Base-by-base conservation (phyloP, 2,329 filamentous ascomycete genomes). In the Periconia sp. region DNA sequence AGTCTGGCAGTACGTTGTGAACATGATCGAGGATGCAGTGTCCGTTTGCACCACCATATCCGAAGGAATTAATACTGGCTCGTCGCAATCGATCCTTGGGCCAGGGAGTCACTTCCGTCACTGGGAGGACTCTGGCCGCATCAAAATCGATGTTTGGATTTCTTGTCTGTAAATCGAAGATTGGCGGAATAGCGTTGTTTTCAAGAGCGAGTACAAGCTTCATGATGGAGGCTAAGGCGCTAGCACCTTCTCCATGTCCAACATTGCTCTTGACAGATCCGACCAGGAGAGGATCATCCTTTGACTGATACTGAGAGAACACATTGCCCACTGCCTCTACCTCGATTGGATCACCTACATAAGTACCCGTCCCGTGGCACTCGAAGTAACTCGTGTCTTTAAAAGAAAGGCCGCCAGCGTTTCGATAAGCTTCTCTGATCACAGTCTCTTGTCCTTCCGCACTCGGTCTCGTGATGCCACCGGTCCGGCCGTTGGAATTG, bases 311-410 rank as follows among this genome's bases (percentile, higher is more conserved):
- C 19, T 30, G 14, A 13, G 20, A 20, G n/a, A 46, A 50, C 9
- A 47, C 33, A 2, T n/a, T 11, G 6, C 35, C 51, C 9, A 55
- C 31, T 3, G 49, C 53, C 13, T 40, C 40, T n/a, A 55, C 37
- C 47, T 63, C 61, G n/a, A 60, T 54, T 8, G 55, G 54, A 42
- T 63, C 58, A 2, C 53, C 49, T 15, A 78, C 80, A 41, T 78
- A 75, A 1, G 83, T 85, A 8, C 82, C 82, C 0, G 82, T 85
- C 11, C 83, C 83, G 57, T 86, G 47, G 15, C 46, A 47, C 27
- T 57, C 47, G 3, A 57, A 44, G 13, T 40, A 42, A 2, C 47
- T 18, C 74, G 62, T 50, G n/a, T n/a, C n/a, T n/a, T n/a, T n/a
- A n/a, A n/a, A n/a, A n/a, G n/a, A n/a, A n/a, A n/a, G n/a, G n/a